Evolutionary conservation across 306 rosid species (phyloP).

Genomic region (Rosa rugosa): DNA sequence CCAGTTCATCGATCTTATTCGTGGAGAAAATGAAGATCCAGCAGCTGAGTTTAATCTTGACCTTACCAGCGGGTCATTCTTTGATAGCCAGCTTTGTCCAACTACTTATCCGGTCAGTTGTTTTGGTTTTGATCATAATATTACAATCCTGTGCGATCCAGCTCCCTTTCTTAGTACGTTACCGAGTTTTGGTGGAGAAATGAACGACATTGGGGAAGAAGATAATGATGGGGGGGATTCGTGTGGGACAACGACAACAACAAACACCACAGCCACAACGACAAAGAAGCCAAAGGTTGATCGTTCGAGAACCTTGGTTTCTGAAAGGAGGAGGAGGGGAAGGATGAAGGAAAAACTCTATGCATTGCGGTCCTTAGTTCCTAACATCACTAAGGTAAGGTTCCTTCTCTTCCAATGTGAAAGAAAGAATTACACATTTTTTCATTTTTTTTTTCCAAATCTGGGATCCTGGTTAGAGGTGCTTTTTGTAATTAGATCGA

Average conservation of each 20-base stretch:
- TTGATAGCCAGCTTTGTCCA: slow-evolving; percentile 39
- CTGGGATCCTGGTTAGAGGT: not conserved
- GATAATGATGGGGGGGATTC: slow-evolving; percentile 45
- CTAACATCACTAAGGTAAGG: slow-evolving; percentile 73
- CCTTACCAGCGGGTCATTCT: slow-evolving; percentile 41
- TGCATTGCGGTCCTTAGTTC: slow-evolving; percentile 81
- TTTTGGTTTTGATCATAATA: slow-evolving; percentile 13
- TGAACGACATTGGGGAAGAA: slow-evolving; percentile 27
- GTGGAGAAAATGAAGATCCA: slow-evolving; percentile 52
- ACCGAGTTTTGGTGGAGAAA: slow-evolving; percentile 41
- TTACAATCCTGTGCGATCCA: slow-evolving; percentile 30
- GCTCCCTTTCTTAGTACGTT: slow-evolving; percentile 40
- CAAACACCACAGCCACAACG: slow-evolving; percentile 8
- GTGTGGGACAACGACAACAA: slow-evolving; percentile 32
- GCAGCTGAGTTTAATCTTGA: slow-evolving; percentile 42
- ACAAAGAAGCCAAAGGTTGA: slow-evolving; percentile 51
- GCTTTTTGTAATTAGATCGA: not conserved
- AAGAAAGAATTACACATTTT: not conserved
- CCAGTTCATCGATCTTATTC: slow-evolving; percentile 64
- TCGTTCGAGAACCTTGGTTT: slow-evolving; percentile 69
- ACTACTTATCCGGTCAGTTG: not conserved
- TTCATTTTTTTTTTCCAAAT: not conserved
- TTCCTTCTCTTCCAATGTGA: not conserved
- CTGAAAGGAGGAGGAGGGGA: slow-evolving; percentile 75
- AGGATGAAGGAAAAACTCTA: slow-evolving; percentile 92